Base-by-base conservation (phyloP, 306 rosid species). In the Dalbergia cochinchinensis region DNA sequence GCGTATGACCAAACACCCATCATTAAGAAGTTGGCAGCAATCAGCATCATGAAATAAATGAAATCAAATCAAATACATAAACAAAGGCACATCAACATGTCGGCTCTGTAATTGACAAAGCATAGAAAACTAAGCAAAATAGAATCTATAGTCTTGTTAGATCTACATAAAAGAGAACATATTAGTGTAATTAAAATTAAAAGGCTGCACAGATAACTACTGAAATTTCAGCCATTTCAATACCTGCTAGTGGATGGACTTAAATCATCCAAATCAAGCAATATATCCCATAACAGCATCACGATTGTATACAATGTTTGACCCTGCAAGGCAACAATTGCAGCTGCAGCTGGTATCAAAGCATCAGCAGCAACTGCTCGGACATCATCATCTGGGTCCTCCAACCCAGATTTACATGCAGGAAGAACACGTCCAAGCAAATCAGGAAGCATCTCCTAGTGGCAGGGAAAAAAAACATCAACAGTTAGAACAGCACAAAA, bases 351-450 rank as follows among this genome's bases (percentile, higher is more conserved):
- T 20, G 99, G 99, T 81, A 95, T 86, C 73, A 95, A 85, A 73
- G 99, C 98, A 82, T 95, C 99, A n/a, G 99, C 99, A 79, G 99
- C 97, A 78, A 95, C 98, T 14, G 99, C 99, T 73, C 97, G 91
- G 70, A 95, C 99, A 84, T 95, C 99, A 83, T 95, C 99, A 84
- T 95, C 99, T 1, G 98, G 96, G 72, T 95, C 99, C 91, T 90
- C 97, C 80, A 95, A 87, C 67, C 99, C 99, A 89, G 90, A 83
- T 86, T 90, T 95, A 87, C 99, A 95, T 14, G 98, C 94, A 45
- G 99, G 97, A 78, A 95, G 96, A 83, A 93, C 87, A 73, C 80
- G 87, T 50, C 88, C 92, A 82, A 95, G 99, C 95, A 95, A 91
- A 78, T 84, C 89, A 70, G 80, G 83, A 77, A 95, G 96, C 97